Evolutionary conservation across 2,329 filamentous ascomycete species (phyloP), one percentile per base, ranked within the genome.

Genomic region (Emmonsia crescens): DNA sequence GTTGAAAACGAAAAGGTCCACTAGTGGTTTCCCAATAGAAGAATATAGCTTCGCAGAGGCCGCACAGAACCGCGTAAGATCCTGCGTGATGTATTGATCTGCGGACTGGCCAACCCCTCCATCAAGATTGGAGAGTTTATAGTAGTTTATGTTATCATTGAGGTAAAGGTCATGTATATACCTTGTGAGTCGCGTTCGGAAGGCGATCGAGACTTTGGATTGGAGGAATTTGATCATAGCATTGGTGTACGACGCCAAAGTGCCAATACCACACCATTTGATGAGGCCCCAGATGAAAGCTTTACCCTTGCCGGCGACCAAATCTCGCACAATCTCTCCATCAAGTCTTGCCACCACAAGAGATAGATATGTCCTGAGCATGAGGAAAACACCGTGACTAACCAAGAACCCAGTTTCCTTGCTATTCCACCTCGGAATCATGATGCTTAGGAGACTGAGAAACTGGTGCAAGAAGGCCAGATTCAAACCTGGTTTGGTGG

Each of bases 171-270:
- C 94, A 75, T 99, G 94, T 60, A 99, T 96, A 73, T 99, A 99
- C 68, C 94, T 82, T 1, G 94, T 99, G 16, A 99, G 81, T 12
- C 94, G 85, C 4, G 94, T 99, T 49, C 94, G 87, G 82, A 99
- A 99, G 40, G 95, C 93, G 67, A 99, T 99, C 6, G 93, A 96
- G 60, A 99, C 91, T 78, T 99, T 99, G 58, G 90, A 93, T 76
- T 99, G 93, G 65, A 99, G 82, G 76, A 89, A 99, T 75, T 97
- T 97, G 80, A 99, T 99, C 89, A 95, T 96, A 60, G 93, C 91
- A 74, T 99, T 99, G 58, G 93, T 96, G 72, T 99, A 99, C 0
- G 93, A 96, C 9, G 92, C 93, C 65, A 97, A 86, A 2, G 89
- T 90, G 49, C 94, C 94, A 42, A 99, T 87, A 2, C 93, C 91